Conservation (phyloP, 345 rosid species). For the Aegle marmelos region DNA sequence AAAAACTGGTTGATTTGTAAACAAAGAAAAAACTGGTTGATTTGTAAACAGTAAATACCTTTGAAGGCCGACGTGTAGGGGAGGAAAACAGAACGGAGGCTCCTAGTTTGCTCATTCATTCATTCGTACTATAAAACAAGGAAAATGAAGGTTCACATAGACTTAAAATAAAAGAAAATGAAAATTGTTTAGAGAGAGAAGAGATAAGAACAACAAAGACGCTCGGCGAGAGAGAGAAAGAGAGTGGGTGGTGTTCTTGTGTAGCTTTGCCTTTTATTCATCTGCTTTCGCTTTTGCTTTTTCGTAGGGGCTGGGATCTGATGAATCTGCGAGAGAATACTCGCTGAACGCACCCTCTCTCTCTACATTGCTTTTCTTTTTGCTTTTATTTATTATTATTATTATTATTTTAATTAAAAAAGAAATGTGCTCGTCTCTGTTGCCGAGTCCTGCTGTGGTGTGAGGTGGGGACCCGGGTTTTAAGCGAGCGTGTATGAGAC, state of each 20-base stretch:
- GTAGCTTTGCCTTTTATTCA: slow-evolving; percentile 3
- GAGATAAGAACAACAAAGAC: slow-evolving; percentile 14
- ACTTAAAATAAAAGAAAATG: neutral
- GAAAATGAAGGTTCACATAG: neutral
- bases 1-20: neutral
- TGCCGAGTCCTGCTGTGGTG: neutral
- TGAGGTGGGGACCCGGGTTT: slow-evolving; percentile 10
- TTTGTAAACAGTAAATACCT: neutral
- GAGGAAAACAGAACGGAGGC: slow-evolving; percentile 1
- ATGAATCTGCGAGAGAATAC: slow-evolving; percentile 41
- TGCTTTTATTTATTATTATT: too few relatives aligned
- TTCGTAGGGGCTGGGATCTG: slow-evolving; percentile 24
- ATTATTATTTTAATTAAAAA: too few relatives aligned
- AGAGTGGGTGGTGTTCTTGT: neutral
- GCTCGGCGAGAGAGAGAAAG: slow-evolving; percentile 2
- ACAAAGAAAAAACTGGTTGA: neutral
- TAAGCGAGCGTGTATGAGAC: slow-evolving; percentile 8
- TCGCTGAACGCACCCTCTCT: slow-evolving; percentile 12
- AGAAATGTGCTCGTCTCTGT: neutral
- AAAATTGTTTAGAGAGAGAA: slow-evolving; percentile 8
- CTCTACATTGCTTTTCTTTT: neutral
- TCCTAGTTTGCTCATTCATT: neutral
- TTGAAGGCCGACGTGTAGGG: neutral
- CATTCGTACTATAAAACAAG: neutral
- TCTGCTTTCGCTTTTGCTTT: slow-evolving; percentile 16